phyloP scores from a whole-genome alignment of 768 basidiomycete genomes.

The Kwoniella sp. region DNA sequence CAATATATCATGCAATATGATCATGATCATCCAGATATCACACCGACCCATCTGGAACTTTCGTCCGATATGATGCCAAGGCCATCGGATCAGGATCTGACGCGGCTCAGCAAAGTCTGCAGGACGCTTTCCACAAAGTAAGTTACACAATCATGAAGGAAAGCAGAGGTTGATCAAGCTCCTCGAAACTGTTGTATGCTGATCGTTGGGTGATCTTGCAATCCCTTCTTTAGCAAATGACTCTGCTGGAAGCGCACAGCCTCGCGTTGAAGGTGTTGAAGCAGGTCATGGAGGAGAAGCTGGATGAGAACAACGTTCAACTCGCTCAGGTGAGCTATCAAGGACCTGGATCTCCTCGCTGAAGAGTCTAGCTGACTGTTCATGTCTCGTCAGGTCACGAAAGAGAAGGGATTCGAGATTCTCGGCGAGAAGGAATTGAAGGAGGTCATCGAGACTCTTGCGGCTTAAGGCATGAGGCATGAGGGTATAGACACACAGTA shows the following conservation, averaged over 20 bases:
- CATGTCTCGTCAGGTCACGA: constrained; percentile 67
- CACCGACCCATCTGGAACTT: constrained; percentile 97
- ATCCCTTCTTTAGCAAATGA: constrained; percentile 73
- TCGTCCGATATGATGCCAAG: constrained; percentile 94
- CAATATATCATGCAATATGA: not conserved
- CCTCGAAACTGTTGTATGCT: constrained; percentile 5
- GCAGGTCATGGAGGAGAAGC: constrained; percentile 99
- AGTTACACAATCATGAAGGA: constrained; percentile 27
- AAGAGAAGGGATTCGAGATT: constrained; percentile 81
- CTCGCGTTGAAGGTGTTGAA: constrained; percentile 87
- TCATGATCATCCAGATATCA: constrained; percentile 68
- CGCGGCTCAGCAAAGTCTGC: constrained; percentile 93
- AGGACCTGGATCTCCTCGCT: not conserved
- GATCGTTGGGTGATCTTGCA: not conserved
- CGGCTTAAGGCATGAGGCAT: constrained; percentile 27
- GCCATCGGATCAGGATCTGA: constrained; percentile 98
- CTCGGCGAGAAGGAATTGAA: constrained; percentile 78
- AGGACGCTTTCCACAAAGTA: constrained; percentile 96
- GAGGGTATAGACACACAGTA: not conserved
- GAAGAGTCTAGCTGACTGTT: constrained; percentile 1
- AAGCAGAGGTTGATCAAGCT: too few relatives aligned
- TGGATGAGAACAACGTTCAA: constrained; percentile 98
- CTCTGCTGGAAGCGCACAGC: constrained; percentile 80
- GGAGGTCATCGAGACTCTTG: constrained; percentile 74
- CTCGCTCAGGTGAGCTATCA: constrained; percentile 74